Evolutionary conservation across 148 eudicot species (phyloP).

Genomic region (Agrostemma githago): DNA sequence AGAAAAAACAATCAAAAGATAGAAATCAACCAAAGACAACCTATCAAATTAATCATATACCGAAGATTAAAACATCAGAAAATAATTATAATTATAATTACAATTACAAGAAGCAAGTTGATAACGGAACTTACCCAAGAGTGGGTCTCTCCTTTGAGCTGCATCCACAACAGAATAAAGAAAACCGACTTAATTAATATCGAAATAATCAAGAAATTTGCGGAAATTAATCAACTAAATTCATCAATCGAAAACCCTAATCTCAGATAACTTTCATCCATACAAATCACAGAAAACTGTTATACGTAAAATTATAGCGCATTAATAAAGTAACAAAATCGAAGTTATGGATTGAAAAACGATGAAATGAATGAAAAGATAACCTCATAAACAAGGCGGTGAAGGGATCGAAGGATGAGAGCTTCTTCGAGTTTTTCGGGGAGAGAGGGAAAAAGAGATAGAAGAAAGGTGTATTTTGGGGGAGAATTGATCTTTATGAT

Average conservation of each 20-base stretch:
- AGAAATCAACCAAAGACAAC: background rate
- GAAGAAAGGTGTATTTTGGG: conserved; percentile 1
- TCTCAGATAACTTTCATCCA: background rate
- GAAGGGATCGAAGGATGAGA: conserved; percentile 26
- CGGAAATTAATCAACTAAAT: background rate
- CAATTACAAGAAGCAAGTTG: background rate
- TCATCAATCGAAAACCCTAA: background rate
- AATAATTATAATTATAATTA: background rate
- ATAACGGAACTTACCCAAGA: conserved; percentile 57
- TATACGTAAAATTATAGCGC: no score
- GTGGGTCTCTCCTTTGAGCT: conserved; percentile 99
- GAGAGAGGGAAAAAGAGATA: background rate
- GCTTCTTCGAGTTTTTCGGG: conserved; percentile 2
- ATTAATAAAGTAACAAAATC: background rate
- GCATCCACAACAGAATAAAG: conserved; percentile 30
- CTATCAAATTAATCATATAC: background rate
- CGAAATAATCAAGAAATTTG: background rate
- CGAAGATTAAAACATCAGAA: background rate
- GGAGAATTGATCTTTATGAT: background rate
- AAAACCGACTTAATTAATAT: background rate
- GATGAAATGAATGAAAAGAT: background rate
- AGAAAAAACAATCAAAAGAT: background rate
- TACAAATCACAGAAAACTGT: background rate
- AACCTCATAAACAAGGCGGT: conserved; percentile 45
- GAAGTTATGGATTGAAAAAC: background rate